Percentiles rank a stretch among this genome's conserved stretches.
These are phyloP conservation scores for Citrullus colocynthis DNA, from an alignment of 306 rosid species.

Conservation along the genomic window DNA sequence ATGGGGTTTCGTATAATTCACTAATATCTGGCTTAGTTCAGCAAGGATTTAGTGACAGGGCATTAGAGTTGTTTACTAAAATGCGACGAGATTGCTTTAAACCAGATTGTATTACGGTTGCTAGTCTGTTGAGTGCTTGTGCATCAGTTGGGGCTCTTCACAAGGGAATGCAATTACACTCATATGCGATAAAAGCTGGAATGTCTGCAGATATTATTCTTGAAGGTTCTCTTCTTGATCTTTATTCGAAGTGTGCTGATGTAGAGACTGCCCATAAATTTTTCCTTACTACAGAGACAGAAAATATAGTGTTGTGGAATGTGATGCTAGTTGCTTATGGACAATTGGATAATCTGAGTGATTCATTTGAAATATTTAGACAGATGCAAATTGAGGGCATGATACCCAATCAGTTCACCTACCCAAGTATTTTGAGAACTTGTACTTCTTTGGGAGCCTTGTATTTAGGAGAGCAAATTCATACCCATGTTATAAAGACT, in stretches of 20 bases:
- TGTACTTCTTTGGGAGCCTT: slow-evolving; percentile 60
- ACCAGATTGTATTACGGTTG: slow-evolving; percentile 72
- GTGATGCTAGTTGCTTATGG: slow-evolving; percentile 86
- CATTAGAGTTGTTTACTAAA: slow-evolving; percentile 45
- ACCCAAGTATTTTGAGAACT: slow-evolving; percentile 75
- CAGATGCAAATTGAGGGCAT: slow-evolving; percentile 72
- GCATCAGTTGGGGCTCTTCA: slow-evolving; percentile 44
- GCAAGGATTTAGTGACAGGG: slow-evolving; percentile 46
- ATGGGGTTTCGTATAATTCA: slow-evolving; percentile 72
- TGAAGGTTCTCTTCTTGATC: slow-evolving; percentile 86
- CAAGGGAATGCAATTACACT: slow-evolving; percentile 64
- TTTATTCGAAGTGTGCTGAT: slow-evolving; percentile 76
- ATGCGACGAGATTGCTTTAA: slow-evolving; percentile 53
- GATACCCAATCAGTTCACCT: slow-evolving; percentile 72
- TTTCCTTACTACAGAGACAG: slow-evolving; percentile 55
- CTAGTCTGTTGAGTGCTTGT: slow-evolving; percentile 72
- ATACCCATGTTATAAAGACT: slow-evolving; percentile 57
- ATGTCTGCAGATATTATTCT: slow-evolving; percentile 62
- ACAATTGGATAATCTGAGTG: slow-evolving; percentile 37
- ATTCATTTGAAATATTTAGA: slow-evolving; percentile 50
- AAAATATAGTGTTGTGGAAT: slow-evolving; percentile 78
- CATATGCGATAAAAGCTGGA: slow-evolving; percentile 66
- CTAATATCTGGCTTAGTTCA: slow-evolving; percentile 81
- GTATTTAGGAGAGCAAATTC: slow-evolving; percentile 76
- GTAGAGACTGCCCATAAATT: slow-evolving; percentile 48